Conservation (phyloP, 2,329 filamentous ascomycete species). For the Penicillium olsonii region DNA sequence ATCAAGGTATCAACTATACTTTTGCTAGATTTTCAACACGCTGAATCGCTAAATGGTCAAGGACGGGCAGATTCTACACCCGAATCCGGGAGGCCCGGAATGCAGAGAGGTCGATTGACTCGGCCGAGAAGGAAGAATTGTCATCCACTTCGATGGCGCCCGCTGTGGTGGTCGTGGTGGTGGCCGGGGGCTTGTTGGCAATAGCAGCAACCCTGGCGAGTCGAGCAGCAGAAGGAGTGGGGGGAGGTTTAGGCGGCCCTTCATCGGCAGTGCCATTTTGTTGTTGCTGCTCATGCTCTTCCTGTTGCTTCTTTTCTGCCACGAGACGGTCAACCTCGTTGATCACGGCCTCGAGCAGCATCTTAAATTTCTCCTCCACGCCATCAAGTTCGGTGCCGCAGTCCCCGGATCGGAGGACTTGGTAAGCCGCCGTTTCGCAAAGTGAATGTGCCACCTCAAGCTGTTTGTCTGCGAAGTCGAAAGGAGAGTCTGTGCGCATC, state of each 20-base stretch:
- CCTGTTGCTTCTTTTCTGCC: constrained; percentile 49
- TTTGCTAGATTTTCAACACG: constrained; percentile 23
- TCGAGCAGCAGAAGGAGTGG: constrained; percentile 18
- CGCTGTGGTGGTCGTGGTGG: constrained; percentile 5
- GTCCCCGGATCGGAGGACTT: constrained; percentile 84
- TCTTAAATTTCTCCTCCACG: constrained; percentile 65
- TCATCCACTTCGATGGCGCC: constrained; percentile 41
- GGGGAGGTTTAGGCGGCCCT: constrained; percentile 11
- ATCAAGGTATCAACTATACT: constrained; percentile 15
- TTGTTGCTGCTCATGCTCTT: constrained; percentile 19
- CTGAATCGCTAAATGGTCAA: constrained; percentile 22
- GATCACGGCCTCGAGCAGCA: constrained; percentile 63
- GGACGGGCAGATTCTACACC: constrained; percentile 10
- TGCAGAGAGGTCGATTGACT: constrained; percentile 39
- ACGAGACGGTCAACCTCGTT: constrained; percentile 60
- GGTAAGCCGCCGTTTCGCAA: constrained; percentile 84
- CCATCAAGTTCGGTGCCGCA: constrained; percentile 75
- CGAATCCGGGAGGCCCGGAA: constrained; percentile 33
- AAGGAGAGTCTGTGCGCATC: constrained; percentile 56
- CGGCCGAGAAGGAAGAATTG: constrained; percentile 33
- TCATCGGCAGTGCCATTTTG: constrained; percentile 6
- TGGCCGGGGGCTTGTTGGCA: constrained; percentile 21
- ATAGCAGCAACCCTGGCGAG: constrained; percentile 22
- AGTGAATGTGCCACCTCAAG: constrained; percentile 78
- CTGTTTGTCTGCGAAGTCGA: constrained; percentile 74